phyloP scores from a whole-genome alignment of 192 early-diverging fungal genomes.

The Gonapodya sp. region DNA sequence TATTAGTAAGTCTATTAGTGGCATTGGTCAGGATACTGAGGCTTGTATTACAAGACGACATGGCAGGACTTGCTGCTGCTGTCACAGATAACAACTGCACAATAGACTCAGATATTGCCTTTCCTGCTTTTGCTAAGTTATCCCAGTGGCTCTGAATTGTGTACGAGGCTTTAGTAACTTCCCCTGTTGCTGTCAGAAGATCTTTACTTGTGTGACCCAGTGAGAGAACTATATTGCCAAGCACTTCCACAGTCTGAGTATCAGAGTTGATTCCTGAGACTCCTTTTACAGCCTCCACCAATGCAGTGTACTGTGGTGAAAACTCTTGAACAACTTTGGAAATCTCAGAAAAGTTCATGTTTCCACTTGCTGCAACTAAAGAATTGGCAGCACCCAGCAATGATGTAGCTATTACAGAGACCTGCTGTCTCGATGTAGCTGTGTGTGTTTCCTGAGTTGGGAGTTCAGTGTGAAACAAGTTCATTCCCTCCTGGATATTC shows the following conservation, averaged over 20 bases:
- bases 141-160: background rate
- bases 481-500: too few species aligned
- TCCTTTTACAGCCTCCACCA: background rate
- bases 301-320: background rate
- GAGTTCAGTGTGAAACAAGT: too few species aligned
- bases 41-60: background rate
- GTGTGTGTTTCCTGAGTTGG: too few species aligned
- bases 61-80: background rate
- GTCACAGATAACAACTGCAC: background rate
- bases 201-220: background rate
- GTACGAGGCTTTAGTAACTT: background rate
- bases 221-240: background rate
- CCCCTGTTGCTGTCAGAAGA: background rate
- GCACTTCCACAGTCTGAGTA: background rate
- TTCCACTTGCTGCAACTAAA: background rate
- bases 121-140: background rate
- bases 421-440: background rate
- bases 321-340: background rate
- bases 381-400: background rate
- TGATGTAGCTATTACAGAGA: background rate
- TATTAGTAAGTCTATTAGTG: background rate
- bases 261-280: background rate
- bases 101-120: background rate
- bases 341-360: background rate
- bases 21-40: background rate